phyloP scores from a whole-genome alignment of 2,329 filamentous ascomycete species.

The Herpotrichia juniperi region DNA sequence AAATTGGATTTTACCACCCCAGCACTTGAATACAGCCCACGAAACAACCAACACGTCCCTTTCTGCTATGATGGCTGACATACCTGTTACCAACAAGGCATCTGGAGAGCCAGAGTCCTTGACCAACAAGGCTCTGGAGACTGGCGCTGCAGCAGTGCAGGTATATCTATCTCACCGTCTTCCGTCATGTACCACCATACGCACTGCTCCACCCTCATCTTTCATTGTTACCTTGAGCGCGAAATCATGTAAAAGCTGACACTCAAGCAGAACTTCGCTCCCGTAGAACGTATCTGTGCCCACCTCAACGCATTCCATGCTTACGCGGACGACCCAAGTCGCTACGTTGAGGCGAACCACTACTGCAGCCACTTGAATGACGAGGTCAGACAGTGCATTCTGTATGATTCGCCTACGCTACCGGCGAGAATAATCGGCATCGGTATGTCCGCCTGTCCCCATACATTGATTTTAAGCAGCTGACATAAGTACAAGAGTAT shows the following conservation, averaged over 20 bases:
- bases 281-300: conserved; percentile 76
- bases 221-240: not conserved
- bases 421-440: conserved; percentile 79
- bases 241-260: not conserved
- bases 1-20: not conserved
- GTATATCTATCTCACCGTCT: too few species aligned
- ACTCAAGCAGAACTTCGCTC: conserved; percentile 64
- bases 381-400: conserved; percentile 82
- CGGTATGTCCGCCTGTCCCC: conserved; percentile 23
- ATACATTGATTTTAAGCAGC: not conserved
- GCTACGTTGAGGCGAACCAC: conserved; percentile 77
- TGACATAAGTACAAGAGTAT: conserved; percentile 64
- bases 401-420: conserved; percentile 74
- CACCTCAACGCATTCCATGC: conserved; percentile 88
- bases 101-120: conserved; percentile 59
- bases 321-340: conserved; percentile 74
- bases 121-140: conserved; percentile 65
- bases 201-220: not conserved
- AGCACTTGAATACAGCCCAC: not conserved
- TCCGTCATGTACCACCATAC: too few species aligned
- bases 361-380: conserved; percentile 81
- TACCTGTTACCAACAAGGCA: conserved; percentile 45
- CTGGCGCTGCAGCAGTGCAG: conserved; percentile 66
- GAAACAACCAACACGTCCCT: not conserved
- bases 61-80: not conserved